Base-by-base conservation (phyloP, 768 basidiomycete genomes). In the Termitomyces sp. region DNA sequence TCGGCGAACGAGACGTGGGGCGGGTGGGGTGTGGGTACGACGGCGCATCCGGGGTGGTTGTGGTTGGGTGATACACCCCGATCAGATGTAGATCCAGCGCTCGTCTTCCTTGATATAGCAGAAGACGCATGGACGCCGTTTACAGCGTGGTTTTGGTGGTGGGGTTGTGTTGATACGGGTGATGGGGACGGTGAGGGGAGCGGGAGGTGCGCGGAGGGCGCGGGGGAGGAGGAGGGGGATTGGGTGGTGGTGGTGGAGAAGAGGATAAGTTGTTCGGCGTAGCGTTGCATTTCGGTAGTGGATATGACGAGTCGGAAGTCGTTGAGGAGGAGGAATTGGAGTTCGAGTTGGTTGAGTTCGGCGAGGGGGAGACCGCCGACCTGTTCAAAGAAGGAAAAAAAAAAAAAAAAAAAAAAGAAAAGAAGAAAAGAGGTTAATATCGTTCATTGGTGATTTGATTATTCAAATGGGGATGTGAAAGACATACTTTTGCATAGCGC, bases 251-350 rank as follows among this genome's bases (percentile, higher is more conserved):
- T 63, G 54, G 56, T 54, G 19, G 86, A 85, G 64, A 89, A 93
- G 35, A 84, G 71, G 52, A 96, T 79, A 52, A 99, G 83, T 62
- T 95, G 89, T 65, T 95, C 91, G 2, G 94, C 94, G 70, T 98
- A 99, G 53, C 85, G 82, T 71, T 97, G 93, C 90, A 98, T 94
- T 72, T 98, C 96, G 17, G 89, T 85, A 9, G 82, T 78, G 1
- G 89, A 85, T 65, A 99, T 92, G 64, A 90, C 89, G 52, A 99
- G 81, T 16, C 85, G 78, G 67, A 99, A 99, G 75, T 98, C 92
- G 72, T 98, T 99, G 8, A 98, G 82, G 6, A 98, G 87, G 5
- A 98, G 80, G 69, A 99, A 99, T 63, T 98, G 97, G 1, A 99
- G 86, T 67, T 99, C 97, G 51, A 99, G 86, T 66, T 95, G 92